Conservation (phyloP, 345 rosid species). For the Anacardium occidentale region DNA sequence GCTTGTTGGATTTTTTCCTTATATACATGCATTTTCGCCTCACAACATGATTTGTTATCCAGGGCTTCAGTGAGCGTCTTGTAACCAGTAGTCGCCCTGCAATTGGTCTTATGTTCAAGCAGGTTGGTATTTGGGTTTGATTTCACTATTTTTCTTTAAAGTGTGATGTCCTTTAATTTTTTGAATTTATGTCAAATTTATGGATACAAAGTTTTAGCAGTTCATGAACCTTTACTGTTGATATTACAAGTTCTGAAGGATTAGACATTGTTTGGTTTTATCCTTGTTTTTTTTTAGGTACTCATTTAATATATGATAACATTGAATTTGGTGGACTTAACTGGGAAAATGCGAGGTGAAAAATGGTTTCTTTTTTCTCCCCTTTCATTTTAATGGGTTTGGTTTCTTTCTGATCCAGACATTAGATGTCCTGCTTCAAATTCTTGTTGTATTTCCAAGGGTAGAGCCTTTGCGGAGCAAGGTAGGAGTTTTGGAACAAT, state of each 20-base stretch:
- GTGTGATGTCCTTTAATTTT: neutral
- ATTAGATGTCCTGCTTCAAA: conserved; percentile 78
- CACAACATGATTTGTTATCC: conserved; percentile 28
- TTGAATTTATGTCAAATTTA: neutral
- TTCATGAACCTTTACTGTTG: neutral
- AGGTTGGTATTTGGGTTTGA: conserved; percentile 46
- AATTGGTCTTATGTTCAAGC: conserved; percentile 91
- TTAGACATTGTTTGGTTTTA: neutral
- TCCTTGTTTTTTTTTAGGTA: neutral
- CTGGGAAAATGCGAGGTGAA: neutral
- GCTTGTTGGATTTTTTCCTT: conserved; percentile 8
- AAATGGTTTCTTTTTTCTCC: neutral
- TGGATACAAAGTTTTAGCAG: neutral
- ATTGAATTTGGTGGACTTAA: neutral
- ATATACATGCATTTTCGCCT: conserved; percentile 15
- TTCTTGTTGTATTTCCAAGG: conserved; percentile 81
- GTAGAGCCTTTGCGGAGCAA: conserved; percentile 68
- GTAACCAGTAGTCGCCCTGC: conserved; percentile 82
- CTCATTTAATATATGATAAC: neutral
- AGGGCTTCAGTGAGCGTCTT: conserved; percentile 96
- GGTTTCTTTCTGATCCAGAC: conserved; percentile 50
- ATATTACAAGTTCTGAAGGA: neutral
- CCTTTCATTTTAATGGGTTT: conserved; percentile 11
- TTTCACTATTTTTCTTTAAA: neutral
- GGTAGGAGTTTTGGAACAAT: conserved; percentile 46